Evolutionary conservation across 768 basidiomycete genomes (phyloP), one percentile per base, ranked within the genome.

Genomic region (Amanita pseudoporphyria): DNA sequence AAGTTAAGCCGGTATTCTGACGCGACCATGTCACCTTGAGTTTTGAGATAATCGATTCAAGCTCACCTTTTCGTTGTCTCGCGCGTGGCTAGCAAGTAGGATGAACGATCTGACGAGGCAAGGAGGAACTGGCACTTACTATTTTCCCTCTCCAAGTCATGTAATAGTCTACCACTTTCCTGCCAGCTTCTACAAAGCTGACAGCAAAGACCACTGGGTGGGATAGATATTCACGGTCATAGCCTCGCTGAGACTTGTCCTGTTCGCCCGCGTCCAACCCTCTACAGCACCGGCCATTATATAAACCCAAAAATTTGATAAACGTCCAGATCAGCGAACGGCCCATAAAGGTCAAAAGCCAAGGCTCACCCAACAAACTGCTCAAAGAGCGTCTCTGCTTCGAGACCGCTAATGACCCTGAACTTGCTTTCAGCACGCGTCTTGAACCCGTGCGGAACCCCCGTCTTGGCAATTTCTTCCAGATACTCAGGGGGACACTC

Each of bases 141-240:
- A 60, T 66, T 58, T 69, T 66, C 12, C 69, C 66, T 53, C 65
- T 63, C 74, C 74, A 76, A 26, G 71, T 69, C 70, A 74, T 71
- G 54, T 75, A 75, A 58, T 73, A 76, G 56, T 77, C 72, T 30
- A 74, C 67, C 33, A 67, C 66, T 54, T 67, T 72, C 46, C 64
- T 62, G 18, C 66, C 67, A 9, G 64, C 66, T 19, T 69, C 65
- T 53, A 61, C 59, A 14, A 63, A 67, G 16, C 71, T 65, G 52
- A 74, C 67, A 3, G 71, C 76, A 56, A 76, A 75, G 12, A 76
- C 72, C 18, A 74, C 64, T 4, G 68, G 61, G 38, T 66, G n/a
- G 6, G 39, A 42, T 7, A 43, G 6, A 28, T 24, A 16, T 28
- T 35, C 21, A 22, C 51, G 57, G 65, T 52, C 51, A 54, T 55